phyloP scores from a whole-genome alignment of 345 rosid species.

The Salix arbutifolia region DNA sequence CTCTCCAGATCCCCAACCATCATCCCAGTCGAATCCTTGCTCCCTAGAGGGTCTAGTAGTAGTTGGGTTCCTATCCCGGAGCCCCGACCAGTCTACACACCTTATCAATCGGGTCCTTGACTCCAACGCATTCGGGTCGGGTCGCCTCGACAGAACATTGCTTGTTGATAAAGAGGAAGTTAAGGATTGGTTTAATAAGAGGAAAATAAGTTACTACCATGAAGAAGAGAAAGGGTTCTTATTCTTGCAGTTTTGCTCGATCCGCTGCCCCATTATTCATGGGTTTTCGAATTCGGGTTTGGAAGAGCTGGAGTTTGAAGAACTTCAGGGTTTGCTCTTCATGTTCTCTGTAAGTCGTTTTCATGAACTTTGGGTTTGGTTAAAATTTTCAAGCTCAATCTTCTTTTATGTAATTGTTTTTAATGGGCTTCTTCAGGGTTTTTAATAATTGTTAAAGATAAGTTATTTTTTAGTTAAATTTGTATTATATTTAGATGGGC shows the following conservation, averaged over 20 bases:
- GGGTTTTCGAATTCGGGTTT: slow-evolving; percentile 26
- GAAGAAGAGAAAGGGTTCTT: slow-evolving; percentile 62
- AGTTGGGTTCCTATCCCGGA: slow-evolving; percentile 61
- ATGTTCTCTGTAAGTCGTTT: slow-evolving; percentile 76
- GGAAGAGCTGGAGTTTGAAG: slow-evolving; percentile 67
- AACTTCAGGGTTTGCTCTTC: slow-evolving; percentile 79
- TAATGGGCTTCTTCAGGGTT: too few species aligned
- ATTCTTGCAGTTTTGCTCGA: slow-evolving; percentile 61
- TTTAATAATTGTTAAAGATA: neutral
- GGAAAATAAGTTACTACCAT: slow-evolving; percentile 64
- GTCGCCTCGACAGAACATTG: slow-evolving; percentile 36
- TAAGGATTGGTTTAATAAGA: slow-evolving; percentile 55
- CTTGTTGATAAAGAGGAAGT: slow-evolving; percentile 37
- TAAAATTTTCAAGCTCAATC: neutral
- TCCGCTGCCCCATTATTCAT: slow-evolving; percentile 41
- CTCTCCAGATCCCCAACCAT: slow-evolving; percentile 23
- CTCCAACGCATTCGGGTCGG: slow-evolving; percentile 65
- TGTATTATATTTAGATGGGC: neutral
- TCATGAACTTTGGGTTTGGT: neutral
- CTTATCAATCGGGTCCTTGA: slow-evolving; percentile 66
- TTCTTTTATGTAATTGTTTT: neutral
- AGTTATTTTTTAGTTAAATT: neutral
- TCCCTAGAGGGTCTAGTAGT: slow-evolving; percentile 53
- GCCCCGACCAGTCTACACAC: slow-evolving; percentile 50
- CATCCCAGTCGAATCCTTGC: slow-evolving; percentile 24